Base-by-base conservation (phyloP, 345 rosid genomes). In the Ceriops zippeliana region DNA sequence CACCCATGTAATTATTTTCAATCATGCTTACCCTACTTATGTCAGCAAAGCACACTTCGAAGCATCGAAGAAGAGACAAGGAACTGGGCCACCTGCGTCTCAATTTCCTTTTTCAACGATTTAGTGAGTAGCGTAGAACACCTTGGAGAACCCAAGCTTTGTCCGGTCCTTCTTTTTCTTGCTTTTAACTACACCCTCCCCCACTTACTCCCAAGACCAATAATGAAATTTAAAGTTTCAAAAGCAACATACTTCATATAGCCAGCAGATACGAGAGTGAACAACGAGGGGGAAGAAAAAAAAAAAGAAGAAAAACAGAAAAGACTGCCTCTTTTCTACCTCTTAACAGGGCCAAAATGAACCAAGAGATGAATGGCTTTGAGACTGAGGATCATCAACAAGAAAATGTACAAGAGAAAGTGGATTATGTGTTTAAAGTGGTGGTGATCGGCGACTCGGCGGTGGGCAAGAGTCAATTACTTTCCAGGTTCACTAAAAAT, bases 361-460 rank as follows among this genome's bases (percentile, higher is more conserved):
- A 89, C 70, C 82, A 76, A 74, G 96, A 86, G 72, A 87, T 87
- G 90, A 83, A 69, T 66, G 96, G 90, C 1, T 85, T 71, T 47
- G 84, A 68, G 61, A 66, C 52, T 26, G 79, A 73, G 35, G 69
- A 67, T 58, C 52, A 70, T 37, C 73, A 46, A 20, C 37, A 69
- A 49, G 82, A 42, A 7, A 71, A 19, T 16, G 27, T 65, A 27
- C 83, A 79, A 34, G 91, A 85, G 75, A 87, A 78, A 62, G 83
- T 87, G 32, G 96, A 90, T 38, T 90, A 85, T 52, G 91, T 90
- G 76, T 90, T 79, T 63, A 90, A 90, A 70, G 84, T 86, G 37
- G 96, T 90, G 65, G 91, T 90, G 79, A 90, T 88, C 52, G 96
- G 96, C 1, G 93, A 90, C 75, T 90, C 96, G 0, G 96, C 91